phyloP scores from a whole-genome alignment of 106 monocot species.

The Dendrobium nobile region DNA sequence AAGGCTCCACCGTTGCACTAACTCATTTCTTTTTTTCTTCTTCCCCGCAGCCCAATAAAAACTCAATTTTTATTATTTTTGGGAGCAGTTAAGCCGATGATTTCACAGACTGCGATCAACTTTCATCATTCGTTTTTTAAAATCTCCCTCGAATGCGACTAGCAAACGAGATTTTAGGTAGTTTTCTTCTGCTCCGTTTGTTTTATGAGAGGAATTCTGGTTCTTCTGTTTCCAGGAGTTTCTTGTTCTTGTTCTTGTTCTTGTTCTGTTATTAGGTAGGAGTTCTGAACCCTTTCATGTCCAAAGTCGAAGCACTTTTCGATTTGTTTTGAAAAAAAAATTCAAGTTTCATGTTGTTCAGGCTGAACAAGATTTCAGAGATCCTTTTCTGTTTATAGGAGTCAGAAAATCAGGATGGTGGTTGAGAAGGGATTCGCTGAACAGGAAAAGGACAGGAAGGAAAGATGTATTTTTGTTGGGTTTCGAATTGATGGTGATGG shows the following conservation, averaged over 20 bases:
- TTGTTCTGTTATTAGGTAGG: not conserved
- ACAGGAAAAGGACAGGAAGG: conserved; percentile 14
- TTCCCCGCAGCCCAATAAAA: not conserved
- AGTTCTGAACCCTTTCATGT: not conserved
- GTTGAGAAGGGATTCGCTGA: conserved; percentile 2
- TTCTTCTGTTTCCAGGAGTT: not conserved
- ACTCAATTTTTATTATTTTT: conserved; percentile 7
- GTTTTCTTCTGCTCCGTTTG: not conserved
- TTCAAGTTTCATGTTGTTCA: not conserved
- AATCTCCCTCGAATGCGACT: not conserved
- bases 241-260: not conserved
- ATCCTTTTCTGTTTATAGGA: not conserved
- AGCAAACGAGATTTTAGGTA: conserved; percentile 4
- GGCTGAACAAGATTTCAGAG: not conserved
- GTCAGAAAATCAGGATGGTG: conserved; percentile 8
- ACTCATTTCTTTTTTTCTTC: conserved; percentile 1
- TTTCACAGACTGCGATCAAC: conserved; percentile 7
- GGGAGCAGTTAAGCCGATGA: conserved; percentile 27
- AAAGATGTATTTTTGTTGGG: conserved; percentile 54
- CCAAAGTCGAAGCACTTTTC: not conserved
- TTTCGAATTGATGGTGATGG: conserved; percentile 54
- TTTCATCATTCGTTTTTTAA: not conserved
- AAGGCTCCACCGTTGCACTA: not conserved
- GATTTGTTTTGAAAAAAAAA: not conserved
- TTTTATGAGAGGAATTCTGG: not conserved